Base-by-base conservation (phyloP, 495 filamentous ascomycete species). In the Aspergillus hancockii region DNA sequence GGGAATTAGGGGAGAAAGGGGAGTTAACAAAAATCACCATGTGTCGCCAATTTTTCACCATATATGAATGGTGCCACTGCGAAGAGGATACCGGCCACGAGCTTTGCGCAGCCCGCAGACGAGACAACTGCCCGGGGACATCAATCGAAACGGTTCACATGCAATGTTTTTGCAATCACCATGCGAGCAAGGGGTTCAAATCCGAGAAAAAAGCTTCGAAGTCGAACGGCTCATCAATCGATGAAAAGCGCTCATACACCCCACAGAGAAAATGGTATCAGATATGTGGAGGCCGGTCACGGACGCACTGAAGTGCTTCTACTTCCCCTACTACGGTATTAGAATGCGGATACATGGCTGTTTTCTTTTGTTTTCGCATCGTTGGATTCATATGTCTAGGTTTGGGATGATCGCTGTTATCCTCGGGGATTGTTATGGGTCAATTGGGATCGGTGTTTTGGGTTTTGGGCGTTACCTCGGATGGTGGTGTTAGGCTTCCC, bases 21-120 rank as follows among this genome's bases (percentile, higher is more conserved):
- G 52, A 9, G 53, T 19, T 54, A 36, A 54, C n/a, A 12, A n/a
- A 52, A 2, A 21, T 47, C 60, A 69, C 19, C 47, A 79, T 80
- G 75, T 80, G 75, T 38, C 74, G 70, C 52, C 74, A 78, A 71
- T 74, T 71, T 52, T 68, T 70, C 63, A 78, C 73, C 43, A 59
- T 73, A 7, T 80, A 78, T 65, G 69, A 67, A 43, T 80, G 74
- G 74, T 80, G 77, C 63, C 72, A 73, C 16, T 80, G 77, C 61
- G 72, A 78, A 65, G 70, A 75, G 63, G 71, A 75, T 25, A 70
- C 71, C 18, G 74, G 75, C 55, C 59, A 71, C 28, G 67, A 63
- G 38, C 46, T 68, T 21, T 75, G 74, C 60, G 53, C 71, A 23
- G 59, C 62, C 32, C 62, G 68, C 52, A 70, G 63, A 10, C 66